Percentiles rank a stretch among this genome's conserved stretches.
phyloP scores from a whole-genome alignment of 2,329 filamentous ascomycete species.

The Aspergillus japonicus region DNA sequence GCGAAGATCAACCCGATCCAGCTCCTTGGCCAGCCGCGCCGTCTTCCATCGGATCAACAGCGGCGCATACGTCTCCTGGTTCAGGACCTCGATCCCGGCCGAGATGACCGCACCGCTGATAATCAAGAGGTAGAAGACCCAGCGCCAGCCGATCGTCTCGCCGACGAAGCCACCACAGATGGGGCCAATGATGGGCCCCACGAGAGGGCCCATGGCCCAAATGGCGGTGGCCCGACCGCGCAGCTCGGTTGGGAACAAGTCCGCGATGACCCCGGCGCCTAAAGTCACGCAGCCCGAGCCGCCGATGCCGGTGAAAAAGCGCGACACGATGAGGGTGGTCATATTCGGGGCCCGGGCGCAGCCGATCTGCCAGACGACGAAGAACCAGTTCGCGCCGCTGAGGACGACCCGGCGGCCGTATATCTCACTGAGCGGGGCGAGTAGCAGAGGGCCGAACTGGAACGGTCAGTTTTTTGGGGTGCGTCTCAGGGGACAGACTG shows the following conservation, averaged over 20 bases:
- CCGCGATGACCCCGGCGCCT: slow-evolving; percentile 48
- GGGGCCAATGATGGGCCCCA: slow-evolving; percentile 36
- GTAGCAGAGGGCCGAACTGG: slow-evolving; percentile 58
- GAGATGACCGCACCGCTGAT: slow-evolving; percentile 39
- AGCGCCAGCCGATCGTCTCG: slow-evolving; percentile 45
- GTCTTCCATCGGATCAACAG: slow-evolving; percentile 30
- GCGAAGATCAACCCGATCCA: slow-evolving; percentile 21
- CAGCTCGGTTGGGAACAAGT: slow-evolving; percentile 43
- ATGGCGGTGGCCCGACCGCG: slow-evolving; percentile 46
- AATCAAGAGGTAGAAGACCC: slow-evolving; percentile 48
- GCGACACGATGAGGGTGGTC: slow-evolving; percentile 58
- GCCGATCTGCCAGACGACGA: slow-evolving; percentile 62
- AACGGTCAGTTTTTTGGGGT: neutral
- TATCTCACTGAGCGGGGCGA: slow-evolving; percentile 66
- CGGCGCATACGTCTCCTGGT: slow-evolving; percentile 27
- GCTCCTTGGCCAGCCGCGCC: slow-evolving; percentile 21
- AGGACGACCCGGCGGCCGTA: slow-evolving; percentile 62
- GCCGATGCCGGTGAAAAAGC: slow-evolving; percentile 59
- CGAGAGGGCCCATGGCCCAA: slow-evolving; percentile 41
- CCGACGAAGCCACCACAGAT: slow-evolving; percentile 43
- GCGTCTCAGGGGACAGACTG: neutral
- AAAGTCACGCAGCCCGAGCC: slow-evolving; percentile 39
- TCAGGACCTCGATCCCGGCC: slow-evolving; percentile 18
- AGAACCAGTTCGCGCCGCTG: slow-evolving; percentile 56
- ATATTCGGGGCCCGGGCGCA: slow-evolving; percentile 59